These are phyloP conservation scores for Suillus luteus DNA, from an alignment of 768 basidiomycete genomes.

Conservation along the genomic window DNA sequence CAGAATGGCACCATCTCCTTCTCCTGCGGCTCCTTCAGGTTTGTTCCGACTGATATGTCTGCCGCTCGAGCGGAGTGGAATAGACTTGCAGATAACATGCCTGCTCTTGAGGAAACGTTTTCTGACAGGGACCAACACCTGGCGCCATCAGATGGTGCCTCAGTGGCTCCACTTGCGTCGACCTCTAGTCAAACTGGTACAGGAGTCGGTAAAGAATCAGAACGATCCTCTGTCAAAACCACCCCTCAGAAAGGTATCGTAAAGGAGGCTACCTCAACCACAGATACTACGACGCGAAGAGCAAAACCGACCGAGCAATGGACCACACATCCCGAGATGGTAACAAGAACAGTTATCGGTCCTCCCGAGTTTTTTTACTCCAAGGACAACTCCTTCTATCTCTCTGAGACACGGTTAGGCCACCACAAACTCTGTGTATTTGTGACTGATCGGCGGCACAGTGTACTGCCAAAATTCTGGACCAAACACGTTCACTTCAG, in stretches of 20 bases:
- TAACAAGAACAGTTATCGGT: not conserved
- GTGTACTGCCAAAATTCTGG: constrained; percentile 29
- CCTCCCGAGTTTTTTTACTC: constrained; percentile 3
- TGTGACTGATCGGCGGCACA: not conserved
- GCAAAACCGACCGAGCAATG: not conserved
- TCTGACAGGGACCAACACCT: not conserved
- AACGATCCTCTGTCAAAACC: not conserved
- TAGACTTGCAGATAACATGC: not conserved
- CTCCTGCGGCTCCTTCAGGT: not conserved
- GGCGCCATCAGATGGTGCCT: not conserved
- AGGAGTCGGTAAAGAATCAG: not conserved
- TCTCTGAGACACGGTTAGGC: constrained; percentile 2
- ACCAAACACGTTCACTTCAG: constrained; percentile 42
- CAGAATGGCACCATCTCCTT: not conserved
- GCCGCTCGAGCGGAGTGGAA: constrained; percentile 1
- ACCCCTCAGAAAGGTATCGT: not conserved
- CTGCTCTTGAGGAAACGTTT: not conserved
- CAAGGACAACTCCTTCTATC: not conserved
- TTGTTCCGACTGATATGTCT: not conserved
- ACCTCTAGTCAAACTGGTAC: not conserved
- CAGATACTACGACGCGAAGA: not conserved
- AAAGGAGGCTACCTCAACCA: not conserved
- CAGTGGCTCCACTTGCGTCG: not conserved
- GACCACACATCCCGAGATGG: not conserved
- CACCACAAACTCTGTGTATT: not conserved